Evolutionary conservation across 2,329 filamentous ascomycete species (phyloP).

Genomic region (Penicillium sp.): DNA sequence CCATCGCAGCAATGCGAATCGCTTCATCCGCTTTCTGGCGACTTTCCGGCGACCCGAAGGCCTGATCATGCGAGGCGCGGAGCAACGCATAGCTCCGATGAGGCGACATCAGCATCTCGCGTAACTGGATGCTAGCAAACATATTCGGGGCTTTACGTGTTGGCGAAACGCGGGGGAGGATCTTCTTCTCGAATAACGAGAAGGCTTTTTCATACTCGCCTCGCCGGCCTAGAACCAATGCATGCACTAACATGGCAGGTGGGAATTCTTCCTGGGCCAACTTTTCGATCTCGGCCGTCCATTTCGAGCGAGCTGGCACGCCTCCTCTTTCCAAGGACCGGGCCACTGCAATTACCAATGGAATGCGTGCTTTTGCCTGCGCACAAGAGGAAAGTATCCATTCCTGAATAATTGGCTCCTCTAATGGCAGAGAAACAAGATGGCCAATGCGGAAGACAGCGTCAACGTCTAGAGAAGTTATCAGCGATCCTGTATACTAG

Average conservation of each 20-base stretch:
- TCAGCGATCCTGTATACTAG: neutral
- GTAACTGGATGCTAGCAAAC: slow-evolving; percentile 16
- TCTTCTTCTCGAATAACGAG: slow-evolving; percentile 28
- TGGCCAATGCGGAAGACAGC: slow-evolving; percentile 30
- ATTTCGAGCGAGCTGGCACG: neutral
- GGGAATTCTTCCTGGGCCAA: slow-evolving; percentile 32
- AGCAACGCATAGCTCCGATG: slow-evolving; percentile 32
- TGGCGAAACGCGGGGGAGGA: slow-evolving; percentile 29
- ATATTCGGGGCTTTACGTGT: neutral
- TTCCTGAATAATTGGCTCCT: slow-evolving; percentile 10
- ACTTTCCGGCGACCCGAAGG: slow-evolving; percentile 1
- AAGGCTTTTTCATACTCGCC: slow-evolving; percentile 27
- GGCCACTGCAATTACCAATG: slow-evolving; percentile 20
- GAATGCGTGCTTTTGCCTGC: slow-evolving; percentile 23
- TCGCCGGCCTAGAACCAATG: slow-evolving; percentile 28
- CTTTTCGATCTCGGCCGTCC: slow-evolving; percentile 25
- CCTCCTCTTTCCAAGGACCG: slow-evolving; percentile 9
- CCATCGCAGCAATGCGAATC: slow-evolving; percentile 29
- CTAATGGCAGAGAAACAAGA: slow-evolving; percentile 1
- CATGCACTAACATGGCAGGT: slow-evolving; percentile 34
- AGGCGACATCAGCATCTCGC: slow-evolving; percentile 25
- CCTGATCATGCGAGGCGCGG: slow-evolving; percentile 7
- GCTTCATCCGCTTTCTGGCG: slow-evolving; percentile 24
- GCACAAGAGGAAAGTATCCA: slow-evolving; percentile 30
- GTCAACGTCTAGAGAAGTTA: slow-evolving; percentile 25